Evolutionary conservation across 1,284 basidiomycete species (phyloP), one percentile per base, ranked within the genome.

Genomic region (Bondarzewia mesenterica): DNA sequence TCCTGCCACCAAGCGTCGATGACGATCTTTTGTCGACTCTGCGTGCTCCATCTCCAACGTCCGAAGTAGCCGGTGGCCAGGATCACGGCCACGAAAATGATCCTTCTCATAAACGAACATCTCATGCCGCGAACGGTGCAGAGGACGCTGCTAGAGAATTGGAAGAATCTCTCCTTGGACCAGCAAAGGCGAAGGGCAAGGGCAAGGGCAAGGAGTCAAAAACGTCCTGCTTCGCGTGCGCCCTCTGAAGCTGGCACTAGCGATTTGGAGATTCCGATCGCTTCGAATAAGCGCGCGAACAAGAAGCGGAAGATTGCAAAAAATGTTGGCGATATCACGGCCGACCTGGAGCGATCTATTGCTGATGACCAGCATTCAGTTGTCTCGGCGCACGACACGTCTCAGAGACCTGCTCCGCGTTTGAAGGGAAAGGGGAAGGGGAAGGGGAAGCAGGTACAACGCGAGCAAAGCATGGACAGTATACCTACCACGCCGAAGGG

Each of bases 221-320:
- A 74, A 78, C 48, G 63, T 66, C 39, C 42, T 27, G 72, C 71
- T 4, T 67, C 69, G 7, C 68, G 65, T 23, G 59, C 64, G 18
- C 64, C 70, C 18, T 81, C 81, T 1, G 81, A 81, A 52, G 70
- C 66, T 38, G 50, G 51, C 41, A 76, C 73, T 51, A 80, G 74
- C 52, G 80, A 82, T 44, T 50, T 65, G 18, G 73, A 75, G 40
- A 58, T 70, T 12, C 65, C 71, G 5, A 60, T 62, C 27, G 54
- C 60, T 14, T 44, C 59, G 23, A 69, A 72, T 51, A 54, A 57
- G 48, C 61, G 71, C 53, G 63, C 69, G 1, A 61, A 62, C 47
- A 85, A 86, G 66, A 77, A 67, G 60, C 67, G 80, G 47, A 75
- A 66, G 54, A 52, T 75, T 5, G 70, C 70, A 38, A 66, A 64